Conservation (phyloP, 192 early-diverging fungal genomes). For the Entophlyctis luteolus region DNA sequence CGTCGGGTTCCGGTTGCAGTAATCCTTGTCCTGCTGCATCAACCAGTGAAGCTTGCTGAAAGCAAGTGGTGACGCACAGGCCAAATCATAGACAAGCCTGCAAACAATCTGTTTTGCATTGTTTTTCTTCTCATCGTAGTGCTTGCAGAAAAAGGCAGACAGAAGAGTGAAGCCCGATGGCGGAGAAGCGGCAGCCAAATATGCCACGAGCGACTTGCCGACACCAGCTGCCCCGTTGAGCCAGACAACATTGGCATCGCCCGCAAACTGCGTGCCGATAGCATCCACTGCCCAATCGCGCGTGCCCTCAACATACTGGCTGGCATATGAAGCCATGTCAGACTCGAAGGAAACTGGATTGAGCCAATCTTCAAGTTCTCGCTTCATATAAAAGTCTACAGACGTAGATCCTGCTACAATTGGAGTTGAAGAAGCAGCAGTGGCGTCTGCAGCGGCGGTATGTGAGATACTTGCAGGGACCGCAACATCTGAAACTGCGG, state of each 20-base stretch:
- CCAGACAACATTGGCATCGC: slow-evolving; percentile 3
- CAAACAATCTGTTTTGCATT: neutral
- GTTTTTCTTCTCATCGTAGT: slow-evolving; percentile 23
- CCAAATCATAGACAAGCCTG: slow-evolving; percentile 5
- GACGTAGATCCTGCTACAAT: no score
- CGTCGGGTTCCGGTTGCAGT: no score
- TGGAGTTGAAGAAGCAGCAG: no score
- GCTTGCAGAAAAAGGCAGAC: slow-evolving; percentile 28
- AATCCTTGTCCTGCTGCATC: neutral
- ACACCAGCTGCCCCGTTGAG: slow-evolving; percentile 10
- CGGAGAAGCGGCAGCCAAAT: neutral
- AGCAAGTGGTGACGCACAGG: neutral
- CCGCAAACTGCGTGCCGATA: neutral
- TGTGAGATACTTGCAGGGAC: no score
- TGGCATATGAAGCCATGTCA: neutral
- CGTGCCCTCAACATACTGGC: slow-evolving; percentile 5
- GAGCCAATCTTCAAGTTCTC: slow-evolving; percentile 19
- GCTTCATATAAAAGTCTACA: no score
- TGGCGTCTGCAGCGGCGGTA: no score
- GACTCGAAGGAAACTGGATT: slow-evolving; percentile 5
- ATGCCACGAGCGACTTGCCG: slow-evolving; percentile 23
- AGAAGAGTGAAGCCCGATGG: slow-evolving; percentile 15
- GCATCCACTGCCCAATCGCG: neutral
- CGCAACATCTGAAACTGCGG: no score
- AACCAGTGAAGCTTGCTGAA: neutral